A percentile compares a stretch with the other conserved stretches of the same genome.
These are phyloP conservation scores for Fusarium poae DNA, from an alignment of 2,329 filamentous ascomycete species.

Conservation along the genomic window DNA sequence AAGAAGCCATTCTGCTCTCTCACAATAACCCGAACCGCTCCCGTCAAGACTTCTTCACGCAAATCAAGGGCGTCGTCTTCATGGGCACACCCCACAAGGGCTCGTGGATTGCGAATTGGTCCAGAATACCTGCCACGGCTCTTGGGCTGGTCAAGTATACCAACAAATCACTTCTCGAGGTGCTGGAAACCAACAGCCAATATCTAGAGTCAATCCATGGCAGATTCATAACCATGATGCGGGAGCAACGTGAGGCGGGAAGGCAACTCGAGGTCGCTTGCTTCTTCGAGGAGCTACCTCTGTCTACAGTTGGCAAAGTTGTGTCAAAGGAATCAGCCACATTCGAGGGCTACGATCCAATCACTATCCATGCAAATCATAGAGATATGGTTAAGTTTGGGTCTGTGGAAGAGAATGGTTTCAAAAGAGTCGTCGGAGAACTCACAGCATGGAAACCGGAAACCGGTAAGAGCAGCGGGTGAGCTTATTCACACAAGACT, in stretches of 20 bases:
- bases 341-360: constrained; percentile 47
- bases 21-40: constrained; percentile 49
- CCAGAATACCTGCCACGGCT: constrained; percentile 46
- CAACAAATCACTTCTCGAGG: constrained; percentile 50
- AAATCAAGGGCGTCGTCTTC: constrained; percentile 51
- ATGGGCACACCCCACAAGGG: constrained; percentile 58
- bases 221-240: too few species aligned
- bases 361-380: constrained; percentile 53
- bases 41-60: constrained; percentile 48
- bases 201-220: constrained; percentile 46
- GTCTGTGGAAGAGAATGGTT: constrained; percentile 42
- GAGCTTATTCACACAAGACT: rapidly evolving
- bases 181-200: constrained; percentile 48
- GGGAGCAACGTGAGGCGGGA: too few species aligned
- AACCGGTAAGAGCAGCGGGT: background rate
- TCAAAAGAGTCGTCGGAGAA: constrained; percentile 39
- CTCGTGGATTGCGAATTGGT: constrained; percentile 54
- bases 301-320: constrained; percentile 44
- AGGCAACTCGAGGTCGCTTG: too few species aligned
- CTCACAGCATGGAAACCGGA: background rate
- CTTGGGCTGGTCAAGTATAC: constrained; percentile 51
- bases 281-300: too few species aligned
- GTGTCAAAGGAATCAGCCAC: constrained; percentile 53
- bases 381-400: constrained; percentile 14
- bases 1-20: constrained; percentile 54